Evolutionary conservation across 768 basidiomycete species (phyloP).

Genomic region (Piloderma croceum): DNA sequence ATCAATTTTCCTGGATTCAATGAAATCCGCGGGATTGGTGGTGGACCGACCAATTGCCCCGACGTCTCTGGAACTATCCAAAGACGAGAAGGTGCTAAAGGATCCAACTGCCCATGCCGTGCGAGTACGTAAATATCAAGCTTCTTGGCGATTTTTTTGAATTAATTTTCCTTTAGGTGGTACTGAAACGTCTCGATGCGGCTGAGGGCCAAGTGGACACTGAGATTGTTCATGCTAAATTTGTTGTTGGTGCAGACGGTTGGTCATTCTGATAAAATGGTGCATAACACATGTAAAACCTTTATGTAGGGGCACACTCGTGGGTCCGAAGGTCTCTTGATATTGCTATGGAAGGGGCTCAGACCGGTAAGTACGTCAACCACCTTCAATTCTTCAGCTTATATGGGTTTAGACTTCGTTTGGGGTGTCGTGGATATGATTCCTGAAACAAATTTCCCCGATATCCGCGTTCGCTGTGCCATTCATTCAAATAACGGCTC

Average conservation of each 20-base stretch:
- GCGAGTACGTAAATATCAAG: slow-evolving; percentile 18
- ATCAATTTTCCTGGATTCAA: slow-evolving; percentile 36
- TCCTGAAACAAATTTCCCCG: slow-evolving; percentile 44
- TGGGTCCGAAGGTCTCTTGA: slow-evolving; percentile 42
- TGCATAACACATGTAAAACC: no score
- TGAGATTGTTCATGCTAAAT: slow-evolving; percentile 30
- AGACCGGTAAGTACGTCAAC: slow-evolving; percentile 26
- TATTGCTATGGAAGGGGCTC: slow-evolving; percentile 42
- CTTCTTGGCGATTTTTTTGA: not conserved
- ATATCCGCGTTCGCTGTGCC: slow-evolving; percentile 37
- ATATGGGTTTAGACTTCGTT: slow-evolving; percentile 28
- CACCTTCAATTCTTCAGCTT: not conserved
- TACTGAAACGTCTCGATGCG: slow-evolving; percentile 20
- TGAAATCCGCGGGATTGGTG: slow-evolving; percentile 37
- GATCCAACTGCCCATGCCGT: slow-evolving; percentile 34
- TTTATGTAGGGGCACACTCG: slow-evolving; percentile 36
- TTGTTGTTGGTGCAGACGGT: slow-evolving; percentile 33
- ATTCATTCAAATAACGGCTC: slow-evolving; percentile 43
- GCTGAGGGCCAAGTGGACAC: slow-evolving; percentile 19
- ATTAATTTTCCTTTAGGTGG: not conserved
- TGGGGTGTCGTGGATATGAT: slow-evolving; percentile 47
- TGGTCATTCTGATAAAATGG: not conserved
- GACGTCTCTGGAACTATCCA: slow-evolving; percentile 39
- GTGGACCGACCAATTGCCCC: slow-evolving; percentile 50
- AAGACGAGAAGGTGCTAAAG: slow-evolving; percentile 35